phyloP scores from a whole-genome alignment of 2,329 filamentous ascomycete species.

The Botrytis tulipae region DNA sequence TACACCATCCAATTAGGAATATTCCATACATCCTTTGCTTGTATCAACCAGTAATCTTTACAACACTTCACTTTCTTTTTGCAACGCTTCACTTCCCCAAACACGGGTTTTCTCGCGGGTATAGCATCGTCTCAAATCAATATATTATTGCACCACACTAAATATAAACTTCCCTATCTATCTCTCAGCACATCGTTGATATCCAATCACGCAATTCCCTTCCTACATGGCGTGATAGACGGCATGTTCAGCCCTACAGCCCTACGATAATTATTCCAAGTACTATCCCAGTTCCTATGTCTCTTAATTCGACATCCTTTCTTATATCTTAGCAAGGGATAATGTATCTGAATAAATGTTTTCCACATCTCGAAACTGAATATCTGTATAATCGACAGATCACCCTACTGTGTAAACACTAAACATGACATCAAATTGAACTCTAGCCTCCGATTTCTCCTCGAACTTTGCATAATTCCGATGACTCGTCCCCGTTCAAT shows the following conservation, averaged over 20 bases:
- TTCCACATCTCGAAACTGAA: not conserved
- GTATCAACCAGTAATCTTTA: not conserved
- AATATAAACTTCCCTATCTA: not conserved
- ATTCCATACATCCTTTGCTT: too few relatives aligned
- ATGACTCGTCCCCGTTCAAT: not conserved
- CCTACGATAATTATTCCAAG: not conserved
- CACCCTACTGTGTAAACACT: not conserved
- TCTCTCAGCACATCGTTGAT: not conserved
- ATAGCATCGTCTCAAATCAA: not conserved
- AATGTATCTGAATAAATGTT: not conserved
- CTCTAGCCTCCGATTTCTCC: not conserved
- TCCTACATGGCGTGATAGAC: not conserved
- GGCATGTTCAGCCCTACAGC: not conserved
- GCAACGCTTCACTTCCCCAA: not conserved
- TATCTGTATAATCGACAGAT: not conserved
- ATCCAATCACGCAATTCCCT: not conserved
- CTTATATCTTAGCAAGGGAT: accelerated
- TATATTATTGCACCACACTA: not conserved
- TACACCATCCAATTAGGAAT: too few relatives aligned
- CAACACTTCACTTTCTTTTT: too few relatives aligned
- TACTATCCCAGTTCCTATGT: not conserved
- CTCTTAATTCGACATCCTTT: not conserved
- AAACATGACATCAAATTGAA: not conserved
- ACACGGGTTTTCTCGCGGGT: too few relatives aligned
- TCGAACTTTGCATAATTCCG: not conserved